Conservation (phyloP, 306 rosid genomes). For the Begonia peltatifolia region DNA sequence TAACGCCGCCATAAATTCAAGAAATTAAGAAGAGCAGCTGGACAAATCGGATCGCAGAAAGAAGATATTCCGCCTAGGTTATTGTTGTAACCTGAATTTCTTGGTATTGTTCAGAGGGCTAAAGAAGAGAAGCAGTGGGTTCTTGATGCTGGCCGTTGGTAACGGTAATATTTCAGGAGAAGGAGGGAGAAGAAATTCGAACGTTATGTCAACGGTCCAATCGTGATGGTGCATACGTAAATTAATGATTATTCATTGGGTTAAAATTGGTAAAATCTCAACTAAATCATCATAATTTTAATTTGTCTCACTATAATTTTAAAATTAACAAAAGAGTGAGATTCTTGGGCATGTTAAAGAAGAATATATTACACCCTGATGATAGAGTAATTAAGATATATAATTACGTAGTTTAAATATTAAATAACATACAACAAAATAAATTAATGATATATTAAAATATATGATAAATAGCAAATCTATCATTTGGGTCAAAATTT, state of each 20-base stretch:
- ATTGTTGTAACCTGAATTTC: not conserved
- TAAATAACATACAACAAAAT: no score
- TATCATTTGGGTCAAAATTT: no score
- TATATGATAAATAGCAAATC: no score
- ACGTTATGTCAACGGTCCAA: conserved; percentile 55
- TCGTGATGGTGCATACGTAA: conserved; percentile 8
- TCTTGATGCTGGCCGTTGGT: conserved; percentile 22
- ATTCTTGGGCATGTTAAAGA: no score
- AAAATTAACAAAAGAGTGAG: no score
- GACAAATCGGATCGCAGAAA: not conserved
- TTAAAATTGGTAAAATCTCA: no score
- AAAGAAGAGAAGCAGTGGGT: not conserved
- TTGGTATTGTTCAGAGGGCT: not conserved
- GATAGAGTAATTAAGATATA: no score
- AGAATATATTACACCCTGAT: no score
- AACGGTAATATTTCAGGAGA: conserved; percentile 27
- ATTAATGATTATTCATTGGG: not conserved
- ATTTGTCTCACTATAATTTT: no score
- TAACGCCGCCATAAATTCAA: conserved; percentile 44
- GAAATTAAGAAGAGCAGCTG: not conserved
- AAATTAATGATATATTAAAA: no score
- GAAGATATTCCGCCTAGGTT: not conserved
- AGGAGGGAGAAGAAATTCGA: conserved; percentile 4
- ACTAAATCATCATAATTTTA: no score
- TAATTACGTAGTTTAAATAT: no score